These are phyloP conservation scores for Solanum gracilifrons DNA, from an alignment of 257 asterid genomes.

Conservation along the genomic window DNA sequence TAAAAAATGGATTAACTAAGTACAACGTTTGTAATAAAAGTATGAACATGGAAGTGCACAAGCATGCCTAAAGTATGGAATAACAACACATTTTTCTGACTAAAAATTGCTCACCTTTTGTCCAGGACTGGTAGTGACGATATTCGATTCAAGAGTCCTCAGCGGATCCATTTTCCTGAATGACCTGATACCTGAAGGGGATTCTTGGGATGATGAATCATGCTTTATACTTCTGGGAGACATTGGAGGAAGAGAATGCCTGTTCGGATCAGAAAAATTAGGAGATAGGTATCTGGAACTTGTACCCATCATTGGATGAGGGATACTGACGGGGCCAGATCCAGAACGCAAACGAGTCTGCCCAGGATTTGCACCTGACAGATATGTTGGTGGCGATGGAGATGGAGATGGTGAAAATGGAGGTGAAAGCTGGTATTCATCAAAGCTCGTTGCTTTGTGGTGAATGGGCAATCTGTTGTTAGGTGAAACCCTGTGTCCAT, in stretches of 20 bases:
- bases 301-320: conserved; percentile 67
- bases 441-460: conserved; percentile 31
- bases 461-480: conserved; percentile 36
- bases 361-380: conserved; percentile 23
- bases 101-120: conserved; percentile 42
- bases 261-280: conserved; percentile 76
- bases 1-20: not conserved
- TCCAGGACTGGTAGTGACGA: conserved; percentile 37
- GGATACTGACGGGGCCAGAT: conserved; percentile 89
- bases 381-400: conserved; percentile 74
- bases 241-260: conserved; percentile 79
- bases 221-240: conserved; percentile 63
- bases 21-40: not conserved
- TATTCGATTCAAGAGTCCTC: conserved; percentile 53
- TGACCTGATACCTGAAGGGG: conserved; percentile 62
- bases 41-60: not conserved
- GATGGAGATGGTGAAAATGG: conserved; percentile 88
- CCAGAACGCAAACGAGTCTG: conserved; percentile 47
- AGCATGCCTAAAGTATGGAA: conserved; percentile 6
- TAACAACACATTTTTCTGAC: not conserved
- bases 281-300: conserved; percentile 76
- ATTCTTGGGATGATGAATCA: conserved; percentile 80
- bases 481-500: conserved; percentile 29
- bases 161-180: conserved; percentile 52
- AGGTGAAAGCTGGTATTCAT: conserved; percentile 76